Evolutionary conservation across 2,329 filamentous ascomycete genomes (phyloP).

Genomic region (Phaeosphaeriaceae sp.): DNA sequence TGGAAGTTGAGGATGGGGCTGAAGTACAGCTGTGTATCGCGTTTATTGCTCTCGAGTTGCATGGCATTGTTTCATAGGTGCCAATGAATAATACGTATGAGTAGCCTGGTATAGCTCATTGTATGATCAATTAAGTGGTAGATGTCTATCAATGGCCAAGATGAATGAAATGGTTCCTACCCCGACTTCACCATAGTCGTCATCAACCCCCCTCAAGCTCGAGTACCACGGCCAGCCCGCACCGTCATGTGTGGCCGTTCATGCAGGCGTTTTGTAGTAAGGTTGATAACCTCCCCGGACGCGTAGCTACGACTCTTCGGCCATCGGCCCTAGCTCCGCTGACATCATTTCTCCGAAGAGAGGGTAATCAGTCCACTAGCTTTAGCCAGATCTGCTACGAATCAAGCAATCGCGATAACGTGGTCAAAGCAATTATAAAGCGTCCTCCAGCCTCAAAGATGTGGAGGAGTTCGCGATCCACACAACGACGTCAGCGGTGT

Average conservation of each 20-base stretch:
- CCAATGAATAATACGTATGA: too few species aligned
- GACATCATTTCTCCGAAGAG: slow-evolving; percentile 9
- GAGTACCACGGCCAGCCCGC: too few species aligned
- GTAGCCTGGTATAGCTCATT: too few species aligned
- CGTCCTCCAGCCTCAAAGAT: slow-evolving; percentile 16
- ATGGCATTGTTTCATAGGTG: too few species aligned
- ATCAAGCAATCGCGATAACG: slow-evolving; percentile 15
- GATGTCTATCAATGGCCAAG: too few species aligned
- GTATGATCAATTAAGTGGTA: too few species aligned
- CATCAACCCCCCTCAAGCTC: too few species aligned
- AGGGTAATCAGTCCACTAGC: slow-evolving; percentile 4
- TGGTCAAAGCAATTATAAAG: slow-evolving; percentile 20
- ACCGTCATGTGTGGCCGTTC: slow-evolving; percentile 5
- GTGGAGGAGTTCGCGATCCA: slow-evolving; percentile 21
- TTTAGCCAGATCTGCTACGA: slow-evolving; percentile 1
- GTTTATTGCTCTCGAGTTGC: too few species aligned
- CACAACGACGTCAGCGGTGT: slow-evolving; percentile 35
- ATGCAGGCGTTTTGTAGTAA: not conserved
- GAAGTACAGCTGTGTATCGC: too few species aligned
- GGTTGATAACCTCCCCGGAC: slow-evolving; percentile 6
- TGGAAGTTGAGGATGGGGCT: too few species aligned
- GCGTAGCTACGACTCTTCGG: slow-evolving; percentile 11
- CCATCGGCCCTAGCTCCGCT: slow-evolving; percentile 13
- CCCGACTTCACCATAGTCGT: not conserved
- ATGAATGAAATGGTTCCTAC: too few species aligned